Percentiles rank a stretch among this genome's conserved stretches.
phyloP scores from a whole-genome alignment of 192 early-diverging fungal genomes.

The Coemansia sp. region DNA sequence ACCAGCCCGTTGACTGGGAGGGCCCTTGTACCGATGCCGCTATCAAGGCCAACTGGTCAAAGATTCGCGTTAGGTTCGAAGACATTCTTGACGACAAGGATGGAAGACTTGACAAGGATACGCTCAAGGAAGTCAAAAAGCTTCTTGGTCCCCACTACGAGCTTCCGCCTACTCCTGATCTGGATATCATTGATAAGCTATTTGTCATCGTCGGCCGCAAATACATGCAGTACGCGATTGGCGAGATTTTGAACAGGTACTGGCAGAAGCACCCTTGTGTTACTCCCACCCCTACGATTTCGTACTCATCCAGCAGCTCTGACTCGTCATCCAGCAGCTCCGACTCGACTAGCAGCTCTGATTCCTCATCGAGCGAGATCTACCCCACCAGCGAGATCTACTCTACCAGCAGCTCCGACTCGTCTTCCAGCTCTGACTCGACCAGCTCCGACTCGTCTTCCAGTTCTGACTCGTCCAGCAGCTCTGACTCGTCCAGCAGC shows the following conservation, averaged over 20 bases:
- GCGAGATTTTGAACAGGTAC: constrained; percentile 1
- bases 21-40: constrained; percentile 2
- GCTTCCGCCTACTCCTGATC: neutral
- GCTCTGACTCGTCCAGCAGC: neutral
- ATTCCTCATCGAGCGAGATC: neutral
- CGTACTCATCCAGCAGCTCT: neutral
- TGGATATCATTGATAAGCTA: neutral
- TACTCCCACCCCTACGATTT: neutral
- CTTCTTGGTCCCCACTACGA: neutral
- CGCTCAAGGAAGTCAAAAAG: neutral
- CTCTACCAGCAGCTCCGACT: neutral
- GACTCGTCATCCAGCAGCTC: neutral
- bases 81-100: neutral
- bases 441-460: neutral
- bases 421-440: neutral
- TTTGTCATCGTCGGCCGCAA: neutral
- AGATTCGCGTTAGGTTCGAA: neutral
- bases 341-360: neutral
- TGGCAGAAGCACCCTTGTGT: neutral
- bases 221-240: constrained; percentile 2
- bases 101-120: neutral
- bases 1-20: constrained; percentile 1
- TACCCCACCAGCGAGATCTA: neutral
- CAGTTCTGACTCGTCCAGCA: too few species aligned
- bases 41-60: neutral